Evolutionary conservation across 495 filamentous ascomycete species (phyloP), one percentile per base, ranked within the genome.

Genomic region (Talaromyces thailandensis): DNA sequence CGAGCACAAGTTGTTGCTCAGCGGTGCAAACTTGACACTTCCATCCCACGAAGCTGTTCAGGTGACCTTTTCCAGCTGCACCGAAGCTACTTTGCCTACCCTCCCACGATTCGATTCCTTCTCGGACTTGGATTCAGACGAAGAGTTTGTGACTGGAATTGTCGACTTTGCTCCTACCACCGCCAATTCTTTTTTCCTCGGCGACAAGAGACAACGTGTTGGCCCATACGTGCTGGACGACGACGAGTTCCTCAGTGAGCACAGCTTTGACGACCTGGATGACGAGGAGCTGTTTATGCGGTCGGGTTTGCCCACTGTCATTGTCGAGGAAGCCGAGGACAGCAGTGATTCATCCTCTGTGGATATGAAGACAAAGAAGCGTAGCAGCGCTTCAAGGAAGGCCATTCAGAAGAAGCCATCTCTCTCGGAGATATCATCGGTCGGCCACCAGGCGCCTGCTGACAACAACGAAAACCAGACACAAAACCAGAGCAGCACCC

Each of bases 111-210:
- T 97, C 63, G 89, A 95, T 68, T 88, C 91, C 63, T 83, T 95
- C 62, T 93, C 91, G 23, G 93, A 96, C 66, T 83, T 96, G 57
- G 94, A 96, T 73, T 93, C 90, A 0, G 93, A 96, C 37, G 92
- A 94, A 79, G 92, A 96, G 66, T 88, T 95, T 67, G 84, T 88
- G 61, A 88, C 84, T 73, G 84, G 85, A 53, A 80, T 96, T 8
- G 87, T 93, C 63, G 86, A 87, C 62, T 87, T 92, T 66, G 79
- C 84, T 61, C 72, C 84, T 35, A 79, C 79, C 31, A 63, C 66
- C 55, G 79, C 81, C 48, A 87, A 84, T 70, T 76, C 84, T 12
- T 75, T 84, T 61, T 88, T 86, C 70, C 69, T 85, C 57, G 86
- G 86, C 67, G 88, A 83, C 66, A 96, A 95, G 78, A 84, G 92